Evolutionary conservation across 1,284 basidiomycete species (phyloP), one percentile per base, ranked within the genome.

Genomic region (Rhodotorula sp.): DNA sequence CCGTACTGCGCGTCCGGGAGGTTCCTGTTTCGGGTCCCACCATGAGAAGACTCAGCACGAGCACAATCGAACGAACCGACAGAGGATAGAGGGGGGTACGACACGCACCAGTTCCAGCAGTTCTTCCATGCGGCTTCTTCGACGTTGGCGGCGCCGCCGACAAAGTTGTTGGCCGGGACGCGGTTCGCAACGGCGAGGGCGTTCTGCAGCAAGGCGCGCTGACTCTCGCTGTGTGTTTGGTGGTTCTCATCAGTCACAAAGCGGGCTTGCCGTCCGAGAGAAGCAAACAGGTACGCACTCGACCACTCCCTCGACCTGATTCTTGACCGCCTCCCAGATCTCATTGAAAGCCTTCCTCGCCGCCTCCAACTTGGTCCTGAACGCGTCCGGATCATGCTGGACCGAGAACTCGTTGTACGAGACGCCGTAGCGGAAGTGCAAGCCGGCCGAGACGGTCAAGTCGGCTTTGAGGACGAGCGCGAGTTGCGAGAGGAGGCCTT

Each of bases 341-440:
- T 89, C 90, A 79, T 90, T 87, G 79, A 97, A 98, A 33, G 85
- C 84, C 69, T 91, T 89, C 81, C 92, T 92, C 56, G 93, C 90
- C 22, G 85, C 82, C 2, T 84, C 75, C 5, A 98, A 84, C 83
- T 97, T 98, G 79, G 86, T 86, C 62, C 91, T 87, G 83, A 93
- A 95, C 18, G 88, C 88, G 56, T 97, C 93, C 76, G 91, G 91
- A 81, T 96, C 93, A 61, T 87, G 85, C 80, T 95, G 91, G 4
- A 97, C 90, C 76, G 90, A 91, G 80, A 96, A 99, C 80, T 99
- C 95, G 82, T 99, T 99, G 86, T 95, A 98, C 3, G 90, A 93
- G 1, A 88, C 90, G 37, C 93, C 90, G 80, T 98, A 97, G 67
- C 96, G 90, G 87, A 99, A 98, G 82, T 99, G 96, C 46, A 99